Evolutionary conservation across 225 moss, liverwort and hornwort species (phyloP), one percentile per base, ranked within the genome.

Genomic region (Rhytidiadelphus loreus): DNA sequence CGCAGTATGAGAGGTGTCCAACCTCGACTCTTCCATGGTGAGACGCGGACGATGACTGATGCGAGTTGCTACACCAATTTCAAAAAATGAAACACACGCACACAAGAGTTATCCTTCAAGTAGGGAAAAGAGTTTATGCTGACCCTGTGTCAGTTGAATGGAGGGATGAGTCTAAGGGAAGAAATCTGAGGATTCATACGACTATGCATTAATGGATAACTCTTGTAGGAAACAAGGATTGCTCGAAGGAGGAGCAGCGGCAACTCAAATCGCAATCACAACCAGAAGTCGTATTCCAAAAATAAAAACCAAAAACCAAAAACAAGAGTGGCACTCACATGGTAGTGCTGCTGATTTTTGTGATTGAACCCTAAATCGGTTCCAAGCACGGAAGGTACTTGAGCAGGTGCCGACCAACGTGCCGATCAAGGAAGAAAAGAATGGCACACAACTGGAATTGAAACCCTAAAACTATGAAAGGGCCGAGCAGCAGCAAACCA

Each of bases 1-100:
- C 94, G 84, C 83, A 66, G 92, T 91, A 60, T 93, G 94, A 59
- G 92, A 89, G 85, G 73, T 89, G 88, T 94, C 94, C 90, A 94
- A 86, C 84, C 94, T 90, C 66, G 94, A 94, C 91, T 94, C 94
- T 88, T 94, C 94, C 94, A 94, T 94, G 59, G 64, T 63, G 44
- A 9, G 60, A 88, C 55, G 33, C 28, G 71, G 24, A 83, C 16
- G 82, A 90, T 35, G 20, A 65, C 63, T 83, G 74, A 24, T 78
- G 35, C 52, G 30, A 60, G 44, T 65, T 86, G 83, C 88, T 83
- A 86, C 85, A 28, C 75, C 72, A 62, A 84, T 35, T 50, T 80
- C 61, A 53, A 26, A 76, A 88, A 43, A 53, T 16, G 37, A 21
- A 13, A 57, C 46, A 32, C 32, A 64, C 83, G 44, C 63, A 64